Evolutionary conservation across 2,329 filamentous ascomycete species (phyloP).

Genomic region (Alternaria triticimaculans): DNA sequence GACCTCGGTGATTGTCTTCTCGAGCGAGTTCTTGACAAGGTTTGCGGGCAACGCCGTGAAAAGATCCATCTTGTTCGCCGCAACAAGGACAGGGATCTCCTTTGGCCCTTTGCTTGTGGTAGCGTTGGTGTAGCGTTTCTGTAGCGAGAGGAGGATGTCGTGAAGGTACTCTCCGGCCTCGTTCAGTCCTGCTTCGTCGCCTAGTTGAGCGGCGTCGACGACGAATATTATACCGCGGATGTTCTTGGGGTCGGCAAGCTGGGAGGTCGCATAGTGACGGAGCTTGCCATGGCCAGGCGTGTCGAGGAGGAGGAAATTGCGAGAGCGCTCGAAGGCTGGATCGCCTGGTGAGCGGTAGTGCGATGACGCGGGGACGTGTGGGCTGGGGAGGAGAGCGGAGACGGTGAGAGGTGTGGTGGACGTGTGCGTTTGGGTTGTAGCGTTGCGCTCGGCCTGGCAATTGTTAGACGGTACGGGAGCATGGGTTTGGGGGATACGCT

Average conservation of each 20-base stretch:
- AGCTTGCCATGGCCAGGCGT: constrained; percentile 97
- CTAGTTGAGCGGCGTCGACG: constrained; percentile 74
- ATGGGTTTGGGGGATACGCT: constrained; percentile 26
- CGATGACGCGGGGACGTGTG: constrained; percentile 64
- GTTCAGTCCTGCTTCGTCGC: constrained; percentile 60
- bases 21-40: constrained; percentile 76
- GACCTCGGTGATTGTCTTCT: constrained; percentile 81
- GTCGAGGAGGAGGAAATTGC: constrained; percentile 80
- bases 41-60: constrained; percentile 87
- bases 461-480: neutral
- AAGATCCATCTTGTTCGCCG: constrained; percentile 93
- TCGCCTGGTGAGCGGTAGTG: constrained; percentile 72
- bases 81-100: constrained; percentile 77
- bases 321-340: constrained; percentile 59
- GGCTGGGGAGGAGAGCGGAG: constrained; percentile 64
- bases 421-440: constrained; percentile 60
- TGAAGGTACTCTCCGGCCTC: constrained; percentile 85
- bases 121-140: constrained; percentile 69
- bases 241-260: constrained; percentile 54
- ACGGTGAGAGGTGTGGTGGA: constrained; percentile 57
- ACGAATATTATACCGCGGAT: constrained; percentile 82
- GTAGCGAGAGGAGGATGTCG: constrained; percentile 82
- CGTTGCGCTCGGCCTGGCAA: constrained; percentile 61
- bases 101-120: constrained; percentile 65
- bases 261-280: constrained; percentile 69